phyloP scores from a whole-genome alignment of 140 eudicot species.

The Erigeron philadelphicus region DNA sequence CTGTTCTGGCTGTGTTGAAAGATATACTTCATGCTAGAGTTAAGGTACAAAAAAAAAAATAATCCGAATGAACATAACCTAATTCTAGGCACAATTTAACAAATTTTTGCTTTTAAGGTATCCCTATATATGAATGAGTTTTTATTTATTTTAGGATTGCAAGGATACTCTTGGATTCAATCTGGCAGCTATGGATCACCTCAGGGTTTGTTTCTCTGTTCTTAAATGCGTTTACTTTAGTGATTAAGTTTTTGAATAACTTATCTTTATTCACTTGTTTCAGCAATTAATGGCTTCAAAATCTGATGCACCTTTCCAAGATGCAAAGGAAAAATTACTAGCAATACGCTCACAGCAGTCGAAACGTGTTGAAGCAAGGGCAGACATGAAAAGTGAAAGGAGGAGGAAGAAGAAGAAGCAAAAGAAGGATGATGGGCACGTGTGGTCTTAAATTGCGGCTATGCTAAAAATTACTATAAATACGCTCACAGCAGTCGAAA shows the following conservation, averaged over 20 bases:
- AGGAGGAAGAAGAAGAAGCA: conserved; percentile 76
- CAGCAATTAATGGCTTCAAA: conserved; percentile 84
- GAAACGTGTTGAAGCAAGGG: conserved; percentile 51
- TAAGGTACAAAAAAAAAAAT: conserved; percentile 42
- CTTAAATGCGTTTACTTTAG: background rate
- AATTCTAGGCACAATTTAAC: too few relatives aligned
- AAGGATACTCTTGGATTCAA: conserved; percentile 88
- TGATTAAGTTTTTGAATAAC: background rate
- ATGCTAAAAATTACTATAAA: conserved; percentile 62
- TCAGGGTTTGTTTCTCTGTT: conserved; percentile 43
- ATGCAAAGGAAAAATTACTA: conserved; percentile 62
- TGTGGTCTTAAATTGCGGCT: too few relatives aligned
- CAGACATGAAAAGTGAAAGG: conserved; percentile 44
- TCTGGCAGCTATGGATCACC: conserved; percentile 93
- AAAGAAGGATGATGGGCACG: conserved; percentile 63
- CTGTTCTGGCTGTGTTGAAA: conserved; percentile 58
- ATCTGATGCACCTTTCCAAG: conserved; percentile 83
- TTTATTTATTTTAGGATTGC: conserved; percentile 52
- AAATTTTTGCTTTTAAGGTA: background rate
- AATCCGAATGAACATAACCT: background rate
- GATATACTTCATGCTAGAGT: conserved; percentile 76
- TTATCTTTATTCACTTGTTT: background rate
- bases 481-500: conserved; percentile 50
- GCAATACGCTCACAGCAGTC: conserved; percentile 62
- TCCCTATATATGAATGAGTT: conserved; percentile 6